These are phyloP conservation scores for Xylaria curta DNA, from an alignment of 495 filamentous ascomycete species.

Conservation along the genomic window DNA sequence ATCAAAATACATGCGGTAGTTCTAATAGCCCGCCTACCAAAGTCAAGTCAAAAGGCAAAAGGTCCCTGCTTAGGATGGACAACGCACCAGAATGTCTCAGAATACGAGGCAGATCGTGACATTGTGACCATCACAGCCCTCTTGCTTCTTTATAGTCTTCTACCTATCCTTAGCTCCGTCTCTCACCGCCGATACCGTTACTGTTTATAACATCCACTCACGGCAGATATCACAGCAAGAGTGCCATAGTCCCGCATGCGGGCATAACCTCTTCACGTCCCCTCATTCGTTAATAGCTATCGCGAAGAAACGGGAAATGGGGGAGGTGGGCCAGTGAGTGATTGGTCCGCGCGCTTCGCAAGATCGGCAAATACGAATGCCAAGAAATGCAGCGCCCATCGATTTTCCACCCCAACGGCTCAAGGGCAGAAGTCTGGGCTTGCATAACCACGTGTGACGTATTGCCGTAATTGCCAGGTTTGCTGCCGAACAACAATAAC, in stretches of 20 bases:
- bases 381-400: constrained; percentile 13
- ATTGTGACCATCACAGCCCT: not conserved
- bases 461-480: not conserved
- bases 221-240: constrained; percentile 2
- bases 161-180: not conserved
- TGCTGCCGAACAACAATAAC: not conserved
- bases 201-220: constrained; percentile 5
- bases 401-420: not conserved
- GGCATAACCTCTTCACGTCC: not conserved
- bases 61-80: not conserved
- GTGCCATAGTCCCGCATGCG: not conserved
- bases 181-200: not conserved
- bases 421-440: not conserved
- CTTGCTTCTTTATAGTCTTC: not conserved
- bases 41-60: no score
- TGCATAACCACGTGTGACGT: constrained; percentile 21
- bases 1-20: no score
- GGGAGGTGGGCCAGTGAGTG: not conserved
- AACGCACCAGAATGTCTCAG: constrained; percentile 14
- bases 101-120: constrained; percentile 6
- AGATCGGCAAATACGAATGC: constrained; percentile 28
- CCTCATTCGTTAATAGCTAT: constrained; percentile 1
- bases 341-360: constrained; percentile 3
- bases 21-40: no score
- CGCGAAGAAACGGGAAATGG: not conserved